Percentiles rank a stretch among this genome's conserved stretches.
Conservation (phyloP, 2,329 filamentous ascomycete species). For the Aureobasidium sp. region DNA sequence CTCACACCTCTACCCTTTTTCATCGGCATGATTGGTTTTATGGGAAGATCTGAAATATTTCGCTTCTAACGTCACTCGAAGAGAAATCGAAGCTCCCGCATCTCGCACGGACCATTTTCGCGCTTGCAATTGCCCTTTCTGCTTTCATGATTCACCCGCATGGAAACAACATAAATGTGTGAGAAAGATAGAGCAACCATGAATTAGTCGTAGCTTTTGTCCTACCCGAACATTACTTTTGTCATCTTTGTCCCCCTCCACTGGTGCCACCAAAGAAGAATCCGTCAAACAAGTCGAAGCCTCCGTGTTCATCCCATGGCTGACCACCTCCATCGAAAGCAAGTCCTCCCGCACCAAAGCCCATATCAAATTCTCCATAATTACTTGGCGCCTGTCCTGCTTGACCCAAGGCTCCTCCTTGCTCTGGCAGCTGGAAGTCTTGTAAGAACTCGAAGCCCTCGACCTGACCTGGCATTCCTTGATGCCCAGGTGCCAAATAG, state of each 20-base stretch:
- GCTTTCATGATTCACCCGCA: neutral
- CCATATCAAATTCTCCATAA: conserved; percentile 54
- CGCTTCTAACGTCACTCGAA: neutral
- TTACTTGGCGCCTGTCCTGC: conserved; percentile 29
- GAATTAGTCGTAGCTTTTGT: neutral
- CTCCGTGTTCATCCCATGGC: conserved; percentile 49
- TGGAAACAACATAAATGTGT: neutral
- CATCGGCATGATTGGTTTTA: conserved; percentile 7
- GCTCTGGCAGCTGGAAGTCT: conserved; percentile 32
- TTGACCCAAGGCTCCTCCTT: neutral
- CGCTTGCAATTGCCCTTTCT: conserved; percentile 1
- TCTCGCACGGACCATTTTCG: neutral
- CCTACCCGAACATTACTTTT: neutral
- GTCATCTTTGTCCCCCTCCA: neutral
- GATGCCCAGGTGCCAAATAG: neutral
- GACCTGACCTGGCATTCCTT: neutral
- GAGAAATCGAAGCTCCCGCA: conserved; percentile 7
- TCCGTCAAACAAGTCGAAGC: conserved; percentile 54
- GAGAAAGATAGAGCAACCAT: neutral
- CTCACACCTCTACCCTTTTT: conserved; percentile 7
- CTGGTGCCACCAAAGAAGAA: conserved; percentile 58
- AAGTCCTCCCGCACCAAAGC: conserved; percentile 35
- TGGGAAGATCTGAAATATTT: neutral
- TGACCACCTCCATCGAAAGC: conserved; percentile 33
- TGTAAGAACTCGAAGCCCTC: conserved; percentile 46